A percentile compares a stretch with the other conserved stretches of the same genome.
Evolutionary conservation across 192 early-diverging fungal species (phyloP).

Genomic region (Umbelopsis isabellina): DNA sequence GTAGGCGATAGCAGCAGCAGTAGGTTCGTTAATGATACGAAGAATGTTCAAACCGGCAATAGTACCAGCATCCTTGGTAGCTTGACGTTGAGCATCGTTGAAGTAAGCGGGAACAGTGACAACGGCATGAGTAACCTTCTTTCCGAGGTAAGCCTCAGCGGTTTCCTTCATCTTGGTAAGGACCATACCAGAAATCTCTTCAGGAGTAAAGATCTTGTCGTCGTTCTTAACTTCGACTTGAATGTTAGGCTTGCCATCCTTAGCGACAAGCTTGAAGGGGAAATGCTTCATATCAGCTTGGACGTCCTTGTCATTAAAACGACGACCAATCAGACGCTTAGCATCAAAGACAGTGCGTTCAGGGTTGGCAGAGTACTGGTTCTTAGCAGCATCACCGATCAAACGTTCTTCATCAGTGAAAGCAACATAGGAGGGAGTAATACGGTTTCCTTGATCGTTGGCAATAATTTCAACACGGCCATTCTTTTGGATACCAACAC

Average conservation of each 20-base stretch:
- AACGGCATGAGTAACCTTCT: conserved; percentile 82
- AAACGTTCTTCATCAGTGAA: conserved; percentile 90
- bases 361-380: conserved; percentile 87
- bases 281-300: conserved; percentile 92
- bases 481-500: conserved; percentile 43
- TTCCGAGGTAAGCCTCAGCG: conserved; percentile 81
- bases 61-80: conserved; percentile 87
- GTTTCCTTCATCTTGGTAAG: conserved; percentile 90
- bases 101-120: conserved; percentile 94
- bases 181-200: conserved; percentile 97
- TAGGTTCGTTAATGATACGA: conserved; percentile 95
- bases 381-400: conserved; percentile 93
- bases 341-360: conserved; percentile 90
- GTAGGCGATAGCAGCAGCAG: conserved; percentile 98
- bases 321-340: conserved; percentile 88
- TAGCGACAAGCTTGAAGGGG: conserved; percentile 82
- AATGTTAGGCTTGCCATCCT: conserved; percentile 78
- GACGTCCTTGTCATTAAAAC: conserved; percentile 84
- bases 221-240: conserved; percentile 81
- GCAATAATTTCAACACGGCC: conserved; percentile 81
- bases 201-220: conserved; percentile 81
- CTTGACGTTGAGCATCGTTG: conserved; percentile 91
- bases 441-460: conserved; percentile 92
- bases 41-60: conserved; percentile 84
- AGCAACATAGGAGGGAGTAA: conserved; percentile 91